Percentiles rank a stretch among this genome's conserved stretches.
Conservation (phyloP, 495 filamentous ascomycete species). For the Penicillium bialowiezense region DNA sequence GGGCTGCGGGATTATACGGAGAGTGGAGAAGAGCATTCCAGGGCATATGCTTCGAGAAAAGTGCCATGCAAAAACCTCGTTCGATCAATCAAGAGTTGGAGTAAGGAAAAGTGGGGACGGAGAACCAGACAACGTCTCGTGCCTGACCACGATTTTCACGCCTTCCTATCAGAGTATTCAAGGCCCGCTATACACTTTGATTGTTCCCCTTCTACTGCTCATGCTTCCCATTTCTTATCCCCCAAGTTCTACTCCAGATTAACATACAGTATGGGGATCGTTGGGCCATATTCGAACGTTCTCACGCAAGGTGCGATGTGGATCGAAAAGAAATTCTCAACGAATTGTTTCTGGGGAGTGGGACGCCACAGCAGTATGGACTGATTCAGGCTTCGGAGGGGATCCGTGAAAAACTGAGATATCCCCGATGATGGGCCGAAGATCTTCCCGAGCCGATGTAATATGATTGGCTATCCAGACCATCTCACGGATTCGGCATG, state of each 20-base stretch:
- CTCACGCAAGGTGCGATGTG: conserved; percentile 10
- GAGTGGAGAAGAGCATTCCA: not conserved
- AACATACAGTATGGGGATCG: not conserved
- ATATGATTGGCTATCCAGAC: not conserved
- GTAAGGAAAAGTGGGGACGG: not conserved
- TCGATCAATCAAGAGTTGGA: not conserved
- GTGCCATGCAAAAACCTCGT: not conserved
- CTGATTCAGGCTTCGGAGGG: conserved; percentile 11
- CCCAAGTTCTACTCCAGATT: not conserved
- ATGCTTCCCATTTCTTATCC: not conserved
- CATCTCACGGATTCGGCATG: conserved; percentile 9
- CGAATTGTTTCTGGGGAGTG: conserved; percentile 8
- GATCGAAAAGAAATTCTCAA: conserved; percentile 9
- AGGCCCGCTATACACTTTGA: not conserved
- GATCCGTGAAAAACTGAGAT: conserved; percentile 4
- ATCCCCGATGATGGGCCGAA: conserved; percentile 20
- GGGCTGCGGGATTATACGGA: conserved; percentile 9
- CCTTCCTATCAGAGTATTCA: not conserved
- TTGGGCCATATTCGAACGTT: not conserved
- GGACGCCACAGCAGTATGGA: conserved; percentile 8
- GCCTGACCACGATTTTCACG: not conserved
- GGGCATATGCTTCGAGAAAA: not conserved
- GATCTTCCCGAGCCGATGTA: conserved; percentile 12
- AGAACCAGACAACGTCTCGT: not conserved
- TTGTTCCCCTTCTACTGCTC: not conserved